Percentiles rank a stretch among this genome's conserved stretches.
These are phyloP conservation scores for Boletus rubescentipes DNA, from an alignment of 768 basidiomycete species.

Conservation along the genomic window DNA sequence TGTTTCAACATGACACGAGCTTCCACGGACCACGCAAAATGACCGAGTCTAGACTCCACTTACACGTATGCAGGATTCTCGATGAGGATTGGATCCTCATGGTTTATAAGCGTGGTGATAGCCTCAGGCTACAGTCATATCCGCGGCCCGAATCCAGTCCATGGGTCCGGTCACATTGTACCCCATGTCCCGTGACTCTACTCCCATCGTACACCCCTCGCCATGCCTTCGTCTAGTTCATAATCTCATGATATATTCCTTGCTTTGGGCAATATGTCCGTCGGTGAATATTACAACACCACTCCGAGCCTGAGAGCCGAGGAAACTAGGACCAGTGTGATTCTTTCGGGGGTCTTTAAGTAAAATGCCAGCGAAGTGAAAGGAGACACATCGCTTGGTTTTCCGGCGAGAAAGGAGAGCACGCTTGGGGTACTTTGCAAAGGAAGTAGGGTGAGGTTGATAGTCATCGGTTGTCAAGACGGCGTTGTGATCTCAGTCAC, in stretches of 20 bases:
- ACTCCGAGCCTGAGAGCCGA: conserved; percentile 50
- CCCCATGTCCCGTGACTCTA: conserved; percentile 80
- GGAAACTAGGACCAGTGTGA: conserved; percentile 46
- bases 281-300: conserved; percentile 71
- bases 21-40: neutral
- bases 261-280: conserved; percentile 53
- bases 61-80: conserved; percentile 74
- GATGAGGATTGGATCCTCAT: conserved; percentile 73
- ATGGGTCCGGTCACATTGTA: no score
- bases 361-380: conserved; percentile 61
- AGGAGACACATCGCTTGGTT: conserved; percentile 81
- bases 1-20: neutral
- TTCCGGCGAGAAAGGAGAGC: conserved; percentile 77
- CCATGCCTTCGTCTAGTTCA: conserved; percentile 60
- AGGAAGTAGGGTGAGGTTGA: conserved; percentile 58
- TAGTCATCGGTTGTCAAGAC: no score
- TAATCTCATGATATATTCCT: conserved; percentile 62
- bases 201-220: conserved; percentile 63
- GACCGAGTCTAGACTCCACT: conserved; percentile 18
- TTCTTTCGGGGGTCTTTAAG: conserved; percentile 43
- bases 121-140: conserved; percentile 41
- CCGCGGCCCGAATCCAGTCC: neutral
- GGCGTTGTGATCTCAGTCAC: neutral
- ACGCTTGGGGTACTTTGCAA: conserved; percentile 71
- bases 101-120: conserved; percentile 63